Conservation (phyloP, 306 rosid genomes). For the Acacia crassicarpa region DNA sequence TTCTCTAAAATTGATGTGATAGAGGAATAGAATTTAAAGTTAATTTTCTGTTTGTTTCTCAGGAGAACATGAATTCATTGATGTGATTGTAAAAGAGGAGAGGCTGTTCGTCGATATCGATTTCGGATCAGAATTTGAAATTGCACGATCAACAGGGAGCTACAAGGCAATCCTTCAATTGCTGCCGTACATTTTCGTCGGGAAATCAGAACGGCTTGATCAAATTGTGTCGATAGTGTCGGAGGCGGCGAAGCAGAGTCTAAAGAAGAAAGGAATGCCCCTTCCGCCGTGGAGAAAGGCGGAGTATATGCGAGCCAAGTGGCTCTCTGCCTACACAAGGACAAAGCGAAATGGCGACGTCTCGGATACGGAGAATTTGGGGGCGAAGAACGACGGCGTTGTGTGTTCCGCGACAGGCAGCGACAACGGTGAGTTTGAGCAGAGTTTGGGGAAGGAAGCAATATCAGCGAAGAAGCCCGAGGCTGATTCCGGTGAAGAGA, state of each 20-base stretch:
- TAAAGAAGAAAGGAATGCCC: conserved; percentile 96
- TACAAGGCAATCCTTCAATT: conserved; percentile 83
- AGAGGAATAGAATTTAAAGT: neutral
- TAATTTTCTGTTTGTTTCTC: conserved; percentile 5
- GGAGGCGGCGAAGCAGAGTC: conserved; percentile 81
- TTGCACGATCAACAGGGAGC: conserved; percentile 87
- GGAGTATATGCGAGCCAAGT: conserved; percentile 86
- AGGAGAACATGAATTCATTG: conserved; percentile 94
- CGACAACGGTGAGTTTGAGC: conserved; percentile 58
- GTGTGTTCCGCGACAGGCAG: conserved; percentile 28
- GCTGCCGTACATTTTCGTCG: conserved; percentile 85
- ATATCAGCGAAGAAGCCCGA: conserved; percentile 9
- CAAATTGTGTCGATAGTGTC: conserved; percentile 73
- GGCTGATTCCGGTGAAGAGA: conserved; percentile 16
- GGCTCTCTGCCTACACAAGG: conserved; percentile 74
- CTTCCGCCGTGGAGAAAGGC: conserved; percentile 93
- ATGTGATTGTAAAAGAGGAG: conserved; percentile 70
- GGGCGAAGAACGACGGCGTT: neutral
- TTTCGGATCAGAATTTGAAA: conserved; percentile 63
- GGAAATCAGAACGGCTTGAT: conserved; percentile 76
- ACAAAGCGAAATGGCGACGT: neutral
- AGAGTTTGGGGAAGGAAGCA: conserved; percentile 63
- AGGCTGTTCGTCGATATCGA: conserved; percentile 79
- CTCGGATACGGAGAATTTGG: neutral
- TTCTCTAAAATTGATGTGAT: neutral